Evolutionary conservation across 2,329 filamentous ascomycete species (phyloP).

Genomic region (Leptographium radiaticola): DNA sequence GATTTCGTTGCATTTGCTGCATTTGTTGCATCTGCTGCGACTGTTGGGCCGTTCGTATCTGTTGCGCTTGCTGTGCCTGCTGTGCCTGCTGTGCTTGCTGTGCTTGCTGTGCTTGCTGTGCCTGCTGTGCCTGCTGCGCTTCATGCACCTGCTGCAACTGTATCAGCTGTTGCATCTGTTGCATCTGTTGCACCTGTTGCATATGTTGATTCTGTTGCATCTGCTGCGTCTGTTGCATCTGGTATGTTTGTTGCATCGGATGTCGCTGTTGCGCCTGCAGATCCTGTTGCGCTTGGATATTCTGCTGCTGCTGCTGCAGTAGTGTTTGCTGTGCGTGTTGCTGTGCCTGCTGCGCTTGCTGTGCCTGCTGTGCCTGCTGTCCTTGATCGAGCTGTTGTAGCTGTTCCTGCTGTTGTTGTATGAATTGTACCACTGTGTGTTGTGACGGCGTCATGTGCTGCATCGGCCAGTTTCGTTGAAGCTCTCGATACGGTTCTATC

Average conservation of each 20-base stretch:
- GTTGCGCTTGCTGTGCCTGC: background rate
- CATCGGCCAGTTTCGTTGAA: background rate
- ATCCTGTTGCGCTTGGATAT: too few species aligned
- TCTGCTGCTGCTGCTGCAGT: too few species aligned
- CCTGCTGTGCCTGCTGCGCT: background rate
- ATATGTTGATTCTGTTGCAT: background rate
- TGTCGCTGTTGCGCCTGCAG: too few species aligned
- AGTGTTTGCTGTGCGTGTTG: too few species aligned
- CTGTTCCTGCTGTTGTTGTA: background rate
- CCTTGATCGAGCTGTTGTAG: background rate
- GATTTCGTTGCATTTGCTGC: background rate
- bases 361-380: background rate
- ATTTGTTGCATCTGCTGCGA: background rate
- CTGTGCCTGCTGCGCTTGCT: background rate
- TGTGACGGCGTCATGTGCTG: conserved; percentile 1
- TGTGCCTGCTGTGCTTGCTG: background rate
- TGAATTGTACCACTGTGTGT: background rate
- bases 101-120: background rate
- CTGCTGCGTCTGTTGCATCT: background rate
- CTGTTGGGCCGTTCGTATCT: background rate
- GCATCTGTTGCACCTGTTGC: background rate
- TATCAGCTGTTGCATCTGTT: background rate
- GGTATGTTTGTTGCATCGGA: too few species aligned
- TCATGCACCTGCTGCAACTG: background rate
- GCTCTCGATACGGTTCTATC: too few species aligned